phyloP scores from a whole-genome alignment of 768 basidiomycete genomes.

The Leccinum rimulosum region DNA sequence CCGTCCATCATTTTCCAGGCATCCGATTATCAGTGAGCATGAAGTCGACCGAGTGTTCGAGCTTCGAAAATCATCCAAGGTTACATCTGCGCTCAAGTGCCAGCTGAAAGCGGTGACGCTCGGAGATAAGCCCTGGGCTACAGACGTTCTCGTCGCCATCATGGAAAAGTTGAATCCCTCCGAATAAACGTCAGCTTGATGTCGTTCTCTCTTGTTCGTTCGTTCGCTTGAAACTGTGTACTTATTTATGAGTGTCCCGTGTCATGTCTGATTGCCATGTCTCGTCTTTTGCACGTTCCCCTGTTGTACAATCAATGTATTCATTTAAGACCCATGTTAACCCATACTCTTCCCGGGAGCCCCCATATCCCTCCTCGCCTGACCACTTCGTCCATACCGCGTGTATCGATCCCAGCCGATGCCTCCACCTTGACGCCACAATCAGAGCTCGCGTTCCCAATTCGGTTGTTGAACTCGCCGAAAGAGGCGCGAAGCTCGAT shows the following conservation, averaged over 20 bases:
- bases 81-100: constrained; percentile 19
- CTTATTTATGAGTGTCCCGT: not conserved
- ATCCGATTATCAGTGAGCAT: constrained; percentile 12
- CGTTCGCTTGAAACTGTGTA: not conserved
- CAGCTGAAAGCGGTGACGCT: constrained; percentile 22
- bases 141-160: constrained; percentile 21
- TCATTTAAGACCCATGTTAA: constrained; percentile 13
- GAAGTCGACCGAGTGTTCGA: constrained; percentile 21
- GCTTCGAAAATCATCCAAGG: constrained; percentile 22
- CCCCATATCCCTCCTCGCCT: constrained; percentile 71
- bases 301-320: constrained; percentile 2
- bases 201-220: not conserved
- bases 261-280: not conserved
- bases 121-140: constrained; percentile 29
- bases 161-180: constrained; percentile 22
- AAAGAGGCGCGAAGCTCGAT: constrained; percentile 64
- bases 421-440: constrained; percentile 27
- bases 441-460: constrained; percentile 14
- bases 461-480: constrained; percentile 40
- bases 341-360: constrained; percentile 65
- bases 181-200: constrained; percentile 4
- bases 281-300: not conserved
- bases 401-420: constrained; percentile 44
- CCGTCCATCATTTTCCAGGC: constrained; percentile 10
- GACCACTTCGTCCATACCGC: constrained; percentile 65